Evolutionary conservation across 257 asterid species (phyloP), one percentile per base, ranked within the genome.

Genomic region (Nicotiana paniculata): DNA sequence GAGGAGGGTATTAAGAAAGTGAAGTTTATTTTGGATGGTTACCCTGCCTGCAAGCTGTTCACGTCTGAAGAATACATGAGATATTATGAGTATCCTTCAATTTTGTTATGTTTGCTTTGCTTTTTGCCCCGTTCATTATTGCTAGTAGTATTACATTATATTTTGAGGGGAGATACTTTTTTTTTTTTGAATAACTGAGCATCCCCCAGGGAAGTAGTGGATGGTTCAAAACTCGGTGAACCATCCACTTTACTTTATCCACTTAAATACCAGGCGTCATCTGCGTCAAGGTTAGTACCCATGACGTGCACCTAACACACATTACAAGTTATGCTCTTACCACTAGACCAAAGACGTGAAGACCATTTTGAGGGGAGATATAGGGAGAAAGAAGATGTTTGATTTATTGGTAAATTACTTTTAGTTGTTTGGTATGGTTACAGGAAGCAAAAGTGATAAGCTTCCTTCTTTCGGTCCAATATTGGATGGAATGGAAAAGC

Each of bases 1-100:
- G 85, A 83, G 63, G 82, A 77, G 55, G 82, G 82, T 11, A 32
- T 83, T 51, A 21, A 26, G 33, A 83, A 77, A 58, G 85, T 76
- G 59, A 54, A 33, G 72, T 53, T 77, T 48, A 77, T 83, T 21
- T 21, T 83, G 79, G 82, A 83, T 77, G 85, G 82, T 54, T 83
- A 55, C 80, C 67, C 85, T 66, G 35, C 82, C 54, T 65, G 66
- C n/a, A 75, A 33, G 26, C 48, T 77, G 62, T 68, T 83, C 54
- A 54, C 79, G 5, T 30, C 85, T 2, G 85, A 83, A 57, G 82
- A 83, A 66, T 77, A 77, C 70, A 83, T 83, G 85, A 83, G 43
- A 39, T 83, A 83, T 69, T 83, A 83, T 35, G 82, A 83, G 85
- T 83, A 83, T 83, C 85, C 85, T 83, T 67, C 32, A 59, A 66